phyloP scores from a whole-genome alignment of 306 rosid genomes.

The Quercus wislizeni region DNA sequence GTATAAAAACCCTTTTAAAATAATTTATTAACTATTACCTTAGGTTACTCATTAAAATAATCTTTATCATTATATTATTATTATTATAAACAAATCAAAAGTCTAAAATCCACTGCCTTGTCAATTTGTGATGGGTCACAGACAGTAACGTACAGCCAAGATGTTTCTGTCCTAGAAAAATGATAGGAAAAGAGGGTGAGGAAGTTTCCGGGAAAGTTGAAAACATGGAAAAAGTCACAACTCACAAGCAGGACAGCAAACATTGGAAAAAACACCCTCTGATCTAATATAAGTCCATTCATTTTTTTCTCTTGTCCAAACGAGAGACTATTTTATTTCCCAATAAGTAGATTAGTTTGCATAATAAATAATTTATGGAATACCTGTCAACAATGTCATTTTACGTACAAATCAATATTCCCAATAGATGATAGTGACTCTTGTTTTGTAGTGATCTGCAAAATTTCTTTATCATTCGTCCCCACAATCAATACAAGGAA shows the following conservation, averaged over 20 bases:
- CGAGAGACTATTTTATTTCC: background rate
- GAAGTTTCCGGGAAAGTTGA: conserved; percentile 3
- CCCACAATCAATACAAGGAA: background rate
- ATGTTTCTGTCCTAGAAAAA: background rate
- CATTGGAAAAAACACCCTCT: background rate
- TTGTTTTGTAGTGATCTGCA: background rate
- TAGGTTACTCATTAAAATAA: fast-evolving
- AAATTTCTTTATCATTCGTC: background rate
- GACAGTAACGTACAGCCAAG: background rate
- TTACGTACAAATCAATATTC: background rate
- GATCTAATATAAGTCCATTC: background rate
- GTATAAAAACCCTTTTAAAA: fast-evolving
- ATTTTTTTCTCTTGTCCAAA: background rate
- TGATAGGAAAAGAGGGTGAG: background rate
- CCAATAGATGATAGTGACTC: background rate
- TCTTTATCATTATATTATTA: no score
- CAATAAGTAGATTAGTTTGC: background rate
- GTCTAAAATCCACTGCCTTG: background rate
- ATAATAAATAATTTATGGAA: background rate
- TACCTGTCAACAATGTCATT: background rate
- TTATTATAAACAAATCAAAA: background rate
- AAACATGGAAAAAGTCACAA: background rate
- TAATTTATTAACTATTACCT: fast-evolving
- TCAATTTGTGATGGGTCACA: background rate
- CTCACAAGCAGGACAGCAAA: background rate